Conservation (phyloP, 169 alveolate genomes). For the Cryptosporidium tyzzeri region DNA sequence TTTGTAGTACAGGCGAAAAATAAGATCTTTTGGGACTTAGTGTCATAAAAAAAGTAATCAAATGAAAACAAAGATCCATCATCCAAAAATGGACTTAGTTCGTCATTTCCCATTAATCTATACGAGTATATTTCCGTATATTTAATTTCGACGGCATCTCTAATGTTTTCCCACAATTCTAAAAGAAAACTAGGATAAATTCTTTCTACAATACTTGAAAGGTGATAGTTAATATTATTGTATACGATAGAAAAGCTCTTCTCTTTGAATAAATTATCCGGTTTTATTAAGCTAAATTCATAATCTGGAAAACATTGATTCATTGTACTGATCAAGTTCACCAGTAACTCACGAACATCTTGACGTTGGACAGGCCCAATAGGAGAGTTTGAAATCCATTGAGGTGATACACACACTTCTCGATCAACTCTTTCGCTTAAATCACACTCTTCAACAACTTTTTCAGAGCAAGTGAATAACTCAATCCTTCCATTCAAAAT, state of each 20-base stretch:
- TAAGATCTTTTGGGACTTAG: slow-evolving; percentile 40
- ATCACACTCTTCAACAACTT: slow-evolving; percentile 63
- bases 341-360: slow-evolving; percentile 76
- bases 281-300: slow-evolving; percentile 81
- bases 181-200: slow-evolving; percentile 79
- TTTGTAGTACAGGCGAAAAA: slow-evolving; percentile 74
- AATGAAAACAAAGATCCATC: slow-evolving; percentile 68
- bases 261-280: slow-evolving; percentile 79
- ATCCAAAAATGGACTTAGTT: slow-evolving; percentile 58
- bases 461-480: slow-evolving; percentile 77
- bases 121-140: slow-evolving; percentile 59
- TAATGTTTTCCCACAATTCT: slow-evolving; percentile 77
- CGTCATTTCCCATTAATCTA: slow-evolving; percentile 72
- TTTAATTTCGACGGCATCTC: slow-evolving; percentile 70
- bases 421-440: slow-evolving; percentile 60
- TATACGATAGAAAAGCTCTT: slow-evolving; percentile 69
- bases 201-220: slow-evolving; percentile 79
- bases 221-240: slow-evolving; percentile 77
- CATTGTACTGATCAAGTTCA: slow-evolving; percentile 79
- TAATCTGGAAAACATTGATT: slow-evolving; percentile 83
- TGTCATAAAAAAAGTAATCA: slow-evolving; percentile 72
- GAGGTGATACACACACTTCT: slow-evolving; percentile 78
- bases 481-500: slow-evolving; percentile 80
- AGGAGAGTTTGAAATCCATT: slow-evolving; percentile 75
- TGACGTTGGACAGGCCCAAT: slow-evolving; percentile 76